These are phyloP conservation scores for Corymbia calophylla DNA, from an alignment of 441 rosid genomes.

Conservation along the genomic window DNA sequence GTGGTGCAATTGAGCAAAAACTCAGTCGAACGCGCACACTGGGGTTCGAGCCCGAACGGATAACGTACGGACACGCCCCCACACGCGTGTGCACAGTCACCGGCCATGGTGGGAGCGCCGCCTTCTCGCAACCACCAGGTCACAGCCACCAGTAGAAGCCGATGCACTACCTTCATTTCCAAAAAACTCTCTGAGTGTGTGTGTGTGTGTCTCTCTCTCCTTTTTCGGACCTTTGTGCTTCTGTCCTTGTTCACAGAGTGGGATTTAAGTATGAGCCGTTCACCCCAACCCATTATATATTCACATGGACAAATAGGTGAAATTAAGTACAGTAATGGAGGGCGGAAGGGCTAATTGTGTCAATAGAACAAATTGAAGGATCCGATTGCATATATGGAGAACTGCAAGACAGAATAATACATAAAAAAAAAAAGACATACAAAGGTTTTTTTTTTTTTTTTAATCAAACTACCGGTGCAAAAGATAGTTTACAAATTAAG, in stretches of 20 bases:
- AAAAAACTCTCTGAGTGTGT: neutral
- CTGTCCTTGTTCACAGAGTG: neutral
- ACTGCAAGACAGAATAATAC: neutral
- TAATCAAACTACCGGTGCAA: neutral
- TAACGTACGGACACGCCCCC: neutral
- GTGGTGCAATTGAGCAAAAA: neutral
- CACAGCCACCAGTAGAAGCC: neutral
- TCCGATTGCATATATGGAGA: neutral
- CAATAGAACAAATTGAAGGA: neutral
- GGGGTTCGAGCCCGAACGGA: neutral
- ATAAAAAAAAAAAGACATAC: neutral
- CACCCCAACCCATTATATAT: neutral
- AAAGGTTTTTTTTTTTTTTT: neutral
- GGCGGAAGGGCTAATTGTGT: neutral
- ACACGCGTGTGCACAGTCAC: neutral
- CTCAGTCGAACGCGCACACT: neutral
- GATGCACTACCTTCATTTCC: neutral
- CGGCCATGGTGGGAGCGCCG: neutral
- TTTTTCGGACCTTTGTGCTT: neutral
- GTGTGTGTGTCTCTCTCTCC: rapidly evolving
- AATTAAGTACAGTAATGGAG: neutral
- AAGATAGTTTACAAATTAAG: neutral
- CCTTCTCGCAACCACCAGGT: neutral
- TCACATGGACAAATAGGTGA: neutral
- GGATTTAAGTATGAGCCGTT: neutral